Evolutionary conservation across 129 eudicot genomes (phyloP).

Genomic region (Flaveria bidentis): DNA sequence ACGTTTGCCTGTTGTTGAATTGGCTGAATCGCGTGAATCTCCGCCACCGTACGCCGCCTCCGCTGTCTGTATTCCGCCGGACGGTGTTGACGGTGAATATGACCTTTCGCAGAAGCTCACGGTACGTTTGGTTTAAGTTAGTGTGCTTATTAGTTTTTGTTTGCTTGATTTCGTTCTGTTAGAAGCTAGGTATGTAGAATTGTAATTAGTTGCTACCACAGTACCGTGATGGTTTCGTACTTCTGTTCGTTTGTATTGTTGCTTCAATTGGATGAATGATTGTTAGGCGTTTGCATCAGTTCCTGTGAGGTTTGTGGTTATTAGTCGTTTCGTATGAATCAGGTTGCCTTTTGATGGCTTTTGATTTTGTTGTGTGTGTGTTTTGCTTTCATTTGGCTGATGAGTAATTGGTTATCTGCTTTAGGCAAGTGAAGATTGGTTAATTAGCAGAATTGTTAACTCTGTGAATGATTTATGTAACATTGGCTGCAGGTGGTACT

Average conservation of each 20-base stretch:
- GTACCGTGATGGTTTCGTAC: conserved; percentile 3
- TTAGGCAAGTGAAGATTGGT: not conserved
- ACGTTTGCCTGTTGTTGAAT: conserved; percentile 75
- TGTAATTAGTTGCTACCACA: conserved; percentile 1
- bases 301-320: not conserved
- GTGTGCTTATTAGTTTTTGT: not conserved
- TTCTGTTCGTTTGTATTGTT: conserved; percentile 8
- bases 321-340: too few relatives aligned
- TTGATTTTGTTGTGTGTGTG: not conserved
- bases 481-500: conserved; percentile 85
- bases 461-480: not conserved
- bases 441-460: conserved; percentile 12
- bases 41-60: conserved; percentile 43
- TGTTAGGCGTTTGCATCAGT: not conserved
- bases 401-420: not conserved
- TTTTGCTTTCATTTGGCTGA: not conserved
- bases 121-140: conserved; percentile 31
- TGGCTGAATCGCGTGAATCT: conserved; percentile 47
- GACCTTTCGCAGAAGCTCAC: conserved; percentile 52
- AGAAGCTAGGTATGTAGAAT: conserved; percentile 1
- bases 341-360: not conserved
- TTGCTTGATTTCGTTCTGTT: conserved; percentile 1
- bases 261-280: conserved; percentile 20
- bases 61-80: conserved; percentile 25
- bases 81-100: conserved; percentile 27